Base-by-base conservation (phyloP, 176 grass and related monocot species). In the Triticum monococcum region DNA sequence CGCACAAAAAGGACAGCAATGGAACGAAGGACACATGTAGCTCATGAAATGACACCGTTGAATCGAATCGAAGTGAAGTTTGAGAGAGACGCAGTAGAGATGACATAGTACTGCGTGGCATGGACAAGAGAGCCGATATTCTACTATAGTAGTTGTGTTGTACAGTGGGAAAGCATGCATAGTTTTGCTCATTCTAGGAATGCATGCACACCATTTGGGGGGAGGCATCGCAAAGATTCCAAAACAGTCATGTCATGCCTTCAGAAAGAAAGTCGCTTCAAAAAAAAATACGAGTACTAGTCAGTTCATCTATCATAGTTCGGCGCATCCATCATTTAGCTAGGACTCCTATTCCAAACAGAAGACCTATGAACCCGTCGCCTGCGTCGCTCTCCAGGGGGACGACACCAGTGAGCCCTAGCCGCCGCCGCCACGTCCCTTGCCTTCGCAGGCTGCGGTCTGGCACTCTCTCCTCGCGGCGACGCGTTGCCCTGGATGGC, bases 181-280 rank as follows among this genome's bases (percentile, higher is more conserved):
- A 65, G 73, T 79, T 83, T 87, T 77, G 18, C 79, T 59, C 62
- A 30, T 77, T 25, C 68, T 70, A 13, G 72, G 64, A 1, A 71
- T 85, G 64, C 45, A 77, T 68, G 80, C 52, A 43, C 59, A 28
- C 81, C 67, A 76, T 91, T 78, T 91, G 65, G 37, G 68, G 61
- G 56, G 64, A 62, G 68, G 61, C 43, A 75, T 16, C 18, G 33
- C 72, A 54, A 81, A 88, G 81, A 91, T 91, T 80, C 85, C 81
- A 81, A 71, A 87, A 81, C 26, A 86, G 89, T 81, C 85, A 88
- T 88, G 68, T 88, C 85, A 85, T 81, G 62, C 68, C 28, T 84
- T 75, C 35, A 87, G 79, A 84, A 81, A 78, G 79, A 52, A 52
- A 52, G 48, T 17, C 14, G 14, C 48, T 84, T 68, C 31, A 87